Evolutionary conservation across 768 basidiomycete genomes (phyloP).

Genomic region (Russula emetica): DNA sequence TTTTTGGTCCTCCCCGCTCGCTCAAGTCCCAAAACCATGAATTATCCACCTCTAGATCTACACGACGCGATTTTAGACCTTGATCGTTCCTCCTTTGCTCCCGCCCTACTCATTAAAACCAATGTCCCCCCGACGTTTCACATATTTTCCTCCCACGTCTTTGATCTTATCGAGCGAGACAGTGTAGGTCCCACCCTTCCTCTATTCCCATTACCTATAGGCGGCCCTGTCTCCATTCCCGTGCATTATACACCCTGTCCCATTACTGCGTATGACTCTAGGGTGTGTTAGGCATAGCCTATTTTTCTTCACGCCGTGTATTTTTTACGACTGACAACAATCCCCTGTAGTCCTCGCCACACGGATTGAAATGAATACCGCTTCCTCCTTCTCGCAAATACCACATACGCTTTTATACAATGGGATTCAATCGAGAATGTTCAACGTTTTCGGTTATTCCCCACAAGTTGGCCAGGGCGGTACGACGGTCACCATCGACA

Average conservation of each 20-base stretch:
- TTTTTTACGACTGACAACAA: not conserved
- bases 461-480: conserved; percentile 62
- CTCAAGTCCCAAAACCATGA: not conserved
- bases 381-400: not conserved
- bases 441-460: conserved; percentile 61
- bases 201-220: not conserved
- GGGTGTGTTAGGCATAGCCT: not conserved
- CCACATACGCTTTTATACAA: conserved; percentile 24
- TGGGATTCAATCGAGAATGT: conserved; percentile 46
- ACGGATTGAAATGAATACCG: conserved; percentile 7
- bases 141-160: conserved; percentile 3
- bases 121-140: conserved; percentile 5
- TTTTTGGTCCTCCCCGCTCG: conserved; percentile 8
- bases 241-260: not conserved
- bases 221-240: not conserved
- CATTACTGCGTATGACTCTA: not conserved
- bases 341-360: conserved; percentile 3
- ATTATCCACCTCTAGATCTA: conserved; percentile 18
- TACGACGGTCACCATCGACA: conserved; percentile 58
- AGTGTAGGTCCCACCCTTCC: not conserved
- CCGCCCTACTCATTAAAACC: conserved; percentile 21
- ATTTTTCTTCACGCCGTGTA: not conserved
- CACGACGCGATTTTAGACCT: conserved; percentile 12
- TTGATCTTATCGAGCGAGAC: conserved; percentile 4
- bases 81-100: conserved; percentile 19